A percentile compares a stretch with the other conserved stretches of the same genome.
Conservation (phyloP, 768 basidiomycete genomes). For the Collybiopsis luxurians region DNA sequence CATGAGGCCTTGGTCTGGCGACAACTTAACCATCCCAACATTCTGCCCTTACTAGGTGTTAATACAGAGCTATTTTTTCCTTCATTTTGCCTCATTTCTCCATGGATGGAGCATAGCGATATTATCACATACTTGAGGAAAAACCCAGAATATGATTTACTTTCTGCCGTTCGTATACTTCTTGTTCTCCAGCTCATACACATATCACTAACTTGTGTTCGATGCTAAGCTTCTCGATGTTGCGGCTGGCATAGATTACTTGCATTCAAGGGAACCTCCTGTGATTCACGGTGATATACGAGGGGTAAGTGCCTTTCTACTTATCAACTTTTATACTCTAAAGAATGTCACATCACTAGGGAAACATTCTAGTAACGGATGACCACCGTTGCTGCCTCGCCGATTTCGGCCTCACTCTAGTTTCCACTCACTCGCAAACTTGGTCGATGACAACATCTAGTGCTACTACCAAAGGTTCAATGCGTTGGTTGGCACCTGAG, state of each 20-base stretch:
- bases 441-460: background rate
- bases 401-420: slow-evolving; percentile 17
- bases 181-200: background rate
- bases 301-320: slow-evolving; percentile 2
- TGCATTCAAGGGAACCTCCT: slow-evolving; percentile 25
- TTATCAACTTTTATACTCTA: background rate
- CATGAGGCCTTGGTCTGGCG: slow-evolving; percentile 21
- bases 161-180: background rate
- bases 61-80: slow-evolving; percentile 14
- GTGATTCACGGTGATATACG: slow-evolving; percentile 22
- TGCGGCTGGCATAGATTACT: slow-evolving; percentile 29
- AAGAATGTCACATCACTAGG: background rate
- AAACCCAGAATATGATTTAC: slow-evolving; percentile 4
- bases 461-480: background rate
- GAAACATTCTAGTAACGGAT: slow-evolving; percentile 9
- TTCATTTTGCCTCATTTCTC: slow-evolving; percentile 19
- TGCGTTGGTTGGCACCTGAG: slow-evolving; percentile 11
- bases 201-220: background rate
- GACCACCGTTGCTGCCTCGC: slow-evolving; percentile 14
- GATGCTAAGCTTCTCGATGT: slow-evolving; percentile 20
- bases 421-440: slow-evolving; percentile 1
- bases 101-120: slow-evolving; percentile 20
- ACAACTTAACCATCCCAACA: slow-evolving; percentile 12
- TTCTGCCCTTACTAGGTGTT: slow-evolving; percentile 19
- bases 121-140: slow-evolving; percentile 8